Evolutionary conservation across 306 rosid species (phyloP).

Genomic region (Trichosanthes truncata): DNA sequence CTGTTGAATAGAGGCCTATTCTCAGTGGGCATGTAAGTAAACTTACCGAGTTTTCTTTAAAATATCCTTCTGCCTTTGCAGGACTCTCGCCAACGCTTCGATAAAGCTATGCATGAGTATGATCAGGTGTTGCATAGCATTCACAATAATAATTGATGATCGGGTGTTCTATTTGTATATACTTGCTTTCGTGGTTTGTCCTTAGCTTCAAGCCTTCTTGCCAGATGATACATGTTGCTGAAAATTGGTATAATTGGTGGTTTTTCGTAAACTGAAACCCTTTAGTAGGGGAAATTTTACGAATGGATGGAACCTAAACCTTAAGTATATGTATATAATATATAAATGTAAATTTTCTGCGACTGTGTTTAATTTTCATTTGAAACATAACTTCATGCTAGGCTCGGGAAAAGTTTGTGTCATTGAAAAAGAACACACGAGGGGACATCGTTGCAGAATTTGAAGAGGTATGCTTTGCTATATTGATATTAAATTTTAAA

Average conservation of each 20-base stretch:
- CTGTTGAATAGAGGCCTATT: neutral
- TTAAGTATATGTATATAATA: neutral
- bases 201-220: neutral
- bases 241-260: slow-evolving; percentile 1
- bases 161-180: neutral
- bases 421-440: slow-evolving; percentile 81
- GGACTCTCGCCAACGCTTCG: slow-evolving; percentile 77
- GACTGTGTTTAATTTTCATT: neutral
- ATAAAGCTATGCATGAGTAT: slow-evolving; percentile 67
- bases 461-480: slow-evolving; percentile 62
- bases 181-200: neutral
- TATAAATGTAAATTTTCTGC: neutral
- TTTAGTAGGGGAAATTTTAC: neutral
- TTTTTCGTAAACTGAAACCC: neutral
- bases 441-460: slow-evolving; percentile 73
- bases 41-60: neutral
- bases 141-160: neutral
- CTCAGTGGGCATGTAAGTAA: neutral
- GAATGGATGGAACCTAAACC: neutral
- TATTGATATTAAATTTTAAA: neutral
- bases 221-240: neutral
- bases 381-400: slow-evolving; percentile 14
- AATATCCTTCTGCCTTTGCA: slow-evolving; percentile 21
- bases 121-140: slow-evolving; percentile 65
- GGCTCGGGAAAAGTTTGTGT: slow-evolving; percentile 91